Evolutionary conservation across 2,329 filamentous ascomycete species (phyloP).

Genomic region (Neonectria sp.): DNA sequence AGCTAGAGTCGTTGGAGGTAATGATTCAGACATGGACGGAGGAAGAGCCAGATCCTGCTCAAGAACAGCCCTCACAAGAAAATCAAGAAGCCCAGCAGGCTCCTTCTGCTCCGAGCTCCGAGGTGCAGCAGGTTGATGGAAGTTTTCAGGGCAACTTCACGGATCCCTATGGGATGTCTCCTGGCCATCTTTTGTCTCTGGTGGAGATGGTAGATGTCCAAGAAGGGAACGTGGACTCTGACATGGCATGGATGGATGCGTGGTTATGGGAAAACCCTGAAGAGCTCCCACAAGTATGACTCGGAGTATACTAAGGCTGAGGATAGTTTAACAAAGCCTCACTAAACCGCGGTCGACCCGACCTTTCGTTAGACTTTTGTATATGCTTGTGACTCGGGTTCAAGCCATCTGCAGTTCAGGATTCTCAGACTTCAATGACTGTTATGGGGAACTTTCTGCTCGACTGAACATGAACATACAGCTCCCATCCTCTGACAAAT

Average conservation of each 20-base stretch:
- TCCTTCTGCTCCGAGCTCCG: background rate
- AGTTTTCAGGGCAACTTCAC: slow-evolving; percentile 7
- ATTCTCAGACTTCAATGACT: too few species aligned
- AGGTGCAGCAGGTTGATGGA: background rate
- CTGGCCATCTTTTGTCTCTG: slow-evolving; percentile 16
- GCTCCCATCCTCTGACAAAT: too few species aligned
- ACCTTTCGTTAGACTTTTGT: too few species aligned
- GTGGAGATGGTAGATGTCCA: slow-evolving; percentile 25
- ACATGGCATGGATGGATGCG: slow-evolving; percentile 24
- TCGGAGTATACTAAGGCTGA: too few species aligned
- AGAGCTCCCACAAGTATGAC: background rate
- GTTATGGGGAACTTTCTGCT: too few species aligned
- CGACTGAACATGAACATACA: too few species aligned
- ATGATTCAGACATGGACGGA: slow-evolving; percentile 25
- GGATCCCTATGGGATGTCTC: slow-evolving; percentile 16
- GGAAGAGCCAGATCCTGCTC: background rate
- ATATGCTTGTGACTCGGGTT: too few species aligned
- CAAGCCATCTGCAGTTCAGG: too few species aligned
- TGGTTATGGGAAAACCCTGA: slow-evolving; percentile 23
- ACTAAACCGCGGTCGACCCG: too few species aligned
- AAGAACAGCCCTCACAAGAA: background rate
- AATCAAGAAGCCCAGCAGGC: background rate
- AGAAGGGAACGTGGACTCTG: slow-evolving; percentile 8
- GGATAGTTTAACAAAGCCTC: too few species aligned
- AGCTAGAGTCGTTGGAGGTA: slow-evolving; percentile 19